Conservation (phyloP, 116 monocot genomes). For the Trichopus zeylanicus region DNA sequence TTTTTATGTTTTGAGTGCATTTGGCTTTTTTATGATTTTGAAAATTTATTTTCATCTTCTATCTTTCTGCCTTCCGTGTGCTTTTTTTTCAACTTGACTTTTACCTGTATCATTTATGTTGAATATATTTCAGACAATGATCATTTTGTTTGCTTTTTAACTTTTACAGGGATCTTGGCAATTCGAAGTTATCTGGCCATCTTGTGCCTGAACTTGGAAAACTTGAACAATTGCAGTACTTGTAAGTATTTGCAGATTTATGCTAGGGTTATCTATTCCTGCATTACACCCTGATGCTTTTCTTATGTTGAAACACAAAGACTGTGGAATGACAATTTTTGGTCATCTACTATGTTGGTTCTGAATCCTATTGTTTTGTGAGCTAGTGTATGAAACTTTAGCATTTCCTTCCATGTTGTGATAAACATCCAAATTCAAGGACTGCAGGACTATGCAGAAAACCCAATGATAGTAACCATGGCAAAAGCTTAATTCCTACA, state of each 20-base stretch:
- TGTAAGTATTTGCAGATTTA: slow-evolving; percentile 40
- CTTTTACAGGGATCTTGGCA: slow-evolving; percentile 61
- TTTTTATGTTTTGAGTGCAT: too few relatives aligned
- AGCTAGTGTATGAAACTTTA: too few relatives aligned
- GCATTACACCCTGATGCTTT: neutral
- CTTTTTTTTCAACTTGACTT: neutral
- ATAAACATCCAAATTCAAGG: too few relatives aligned
- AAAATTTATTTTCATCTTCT: too few relatives aligned
- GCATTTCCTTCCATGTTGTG: too few relatives aligned
- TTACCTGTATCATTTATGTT: neutral
- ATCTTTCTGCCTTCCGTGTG: too few relatives aligned
- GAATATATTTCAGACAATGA: neutral
- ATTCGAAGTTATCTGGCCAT: slow-evolving; percentile 88
- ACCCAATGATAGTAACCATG: too few relatives aligned
- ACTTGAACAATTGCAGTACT: slow-evolving; percentile 89
- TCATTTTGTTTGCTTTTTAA: neutral
- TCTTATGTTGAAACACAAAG: neutral
- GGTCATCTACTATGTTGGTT: too few relatives aligned
- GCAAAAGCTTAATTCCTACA: too few relatives aligned
- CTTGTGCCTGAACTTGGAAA: slow-evolving; percentile 88
- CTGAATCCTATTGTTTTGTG: too few relatives aligned
- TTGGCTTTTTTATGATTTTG: too few relatives aligned
- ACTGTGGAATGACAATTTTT: neutral
- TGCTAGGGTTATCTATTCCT: neutral
- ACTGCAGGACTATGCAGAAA: too few relatives aligned